Percentiles rank a stretch among this genome's conserved stretches.
Evolutionary conservation across 768 basidiomycete genomes (phyloP).

Genomic region (Pisolithus microcarpus): DNA sequence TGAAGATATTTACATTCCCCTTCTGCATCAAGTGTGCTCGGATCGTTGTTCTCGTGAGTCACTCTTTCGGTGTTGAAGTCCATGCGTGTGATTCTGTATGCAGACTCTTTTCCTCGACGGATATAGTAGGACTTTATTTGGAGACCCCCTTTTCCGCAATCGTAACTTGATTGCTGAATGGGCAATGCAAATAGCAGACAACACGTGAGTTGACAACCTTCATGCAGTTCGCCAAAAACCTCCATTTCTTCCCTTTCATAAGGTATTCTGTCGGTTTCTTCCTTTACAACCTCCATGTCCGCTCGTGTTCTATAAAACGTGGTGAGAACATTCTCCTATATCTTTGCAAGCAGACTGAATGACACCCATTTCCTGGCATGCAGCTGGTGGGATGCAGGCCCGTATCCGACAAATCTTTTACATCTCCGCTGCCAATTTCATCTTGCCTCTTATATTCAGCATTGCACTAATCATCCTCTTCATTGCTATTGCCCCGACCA

Average conservation of each 20-base stretch:
- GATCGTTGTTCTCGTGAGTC: conserved; percentile 6
- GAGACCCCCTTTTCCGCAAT: not conserved
- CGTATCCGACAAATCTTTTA: conserved; percentile 28
- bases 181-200: conserved; percentile 29
- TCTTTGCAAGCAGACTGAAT: not conserved
- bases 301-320: not conserved
- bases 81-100: too few relatives aligned
- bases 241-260: not conserved
- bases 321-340: not conserved
- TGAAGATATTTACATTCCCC: conserved; percentile 15
- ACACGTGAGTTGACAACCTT: conserved; percentile 19
- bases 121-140: too few relatives aligned
- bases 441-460: conserved; percentile 33
- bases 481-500: not conserved
- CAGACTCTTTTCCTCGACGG: too few relatives aligned
- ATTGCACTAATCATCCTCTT: conserved; percentile 21
- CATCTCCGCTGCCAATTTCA: conserved; percentile 31
- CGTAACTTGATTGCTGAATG: conserved; percentile 23
- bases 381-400: conserved; percentile 13
- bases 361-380: not conserved
- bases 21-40: conserved; percentile 26
- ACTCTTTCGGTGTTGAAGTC: not conserved
- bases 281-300: conserved; percentile 17
- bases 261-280: conserved; percentile 25
- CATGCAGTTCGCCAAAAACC: too few relatives aligned